Base-by-base conservation (phyloP, 2,329 filamentous ascomycete species). In the Ceratocystis albifundus region DNA sequence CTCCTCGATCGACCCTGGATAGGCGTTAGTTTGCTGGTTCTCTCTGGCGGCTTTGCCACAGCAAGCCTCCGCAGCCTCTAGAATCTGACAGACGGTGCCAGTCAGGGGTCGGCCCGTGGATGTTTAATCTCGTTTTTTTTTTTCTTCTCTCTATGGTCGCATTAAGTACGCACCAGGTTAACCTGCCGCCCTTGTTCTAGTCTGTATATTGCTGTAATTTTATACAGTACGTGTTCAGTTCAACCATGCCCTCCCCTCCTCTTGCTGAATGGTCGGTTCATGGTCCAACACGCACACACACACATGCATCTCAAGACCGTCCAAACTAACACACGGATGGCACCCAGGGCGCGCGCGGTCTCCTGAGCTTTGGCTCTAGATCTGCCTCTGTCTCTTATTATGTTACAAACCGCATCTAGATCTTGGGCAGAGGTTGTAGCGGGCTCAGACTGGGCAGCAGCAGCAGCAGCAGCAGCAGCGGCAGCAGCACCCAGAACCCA, bases 341-440 rank as follows among this genome's bases (percentile, higher is more conserved):
- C 17, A 22, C n/a, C 5, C 46, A 48, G 12, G 1, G 10, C 30
- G 55, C 55, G 55, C 55, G 55, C 28, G 55, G 55, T 8, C 55
- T 32, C 8, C 4, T 41, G 36, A 10, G 36, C 36, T 41, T 15
- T 41, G 36, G 10, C 36, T 41, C 36, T 41, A 3, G 36, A 41
- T 41, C 36, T 30, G 3, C 25, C 22, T 6, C 17, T 17, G 28
- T 57, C 53, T 15, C 20, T 59, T 6, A n/a, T 7, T 4, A 32
- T 59, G 55, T 28, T 53, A 15, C 28, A n/a, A 59, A 36, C 55
- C 55, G 28, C 55, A 59, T 59, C 55, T 59, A 20, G 55, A 59
- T 59, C 55, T 36, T 59, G 55, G 20, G 8, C 15, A 59, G 22
- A 50, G 10, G 28, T 59, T n/a, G 28, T n/a, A 59, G 7, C 28